phyloP scores from a whole-genome alignment of 1,284 basidiomycete species.

The Ganoderma lucidum region DNA sequence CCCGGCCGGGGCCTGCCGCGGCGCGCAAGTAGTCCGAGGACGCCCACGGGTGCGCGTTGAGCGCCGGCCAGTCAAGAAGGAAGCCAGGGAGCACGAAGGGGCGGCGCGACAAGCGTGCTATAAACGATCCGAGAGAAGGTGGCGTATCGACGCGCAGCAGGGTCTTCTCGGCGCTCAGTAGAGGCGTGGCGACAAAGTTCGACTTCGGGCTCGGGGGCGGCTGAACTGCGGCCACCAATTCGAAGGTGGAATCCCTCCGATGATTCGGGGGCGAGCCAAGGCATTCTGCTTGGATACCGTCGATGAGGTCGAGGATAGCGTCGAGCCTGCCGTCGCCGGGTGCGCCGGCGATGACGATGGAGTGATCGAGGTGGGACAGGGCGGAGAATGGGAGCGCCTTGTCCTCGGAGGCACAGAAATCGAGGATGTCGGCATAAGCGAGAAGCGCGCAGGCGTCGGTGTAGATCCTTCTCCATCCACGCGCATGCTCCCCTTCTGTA shows the following conservation, averaged over 20 bases:
- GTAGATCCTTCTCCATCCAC: slow-evolving; percentile 66
- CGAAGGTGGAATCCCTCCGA: slow-evolving; percentile 6
- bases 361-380: slow-evolving; percentile 75
- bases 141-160: slow-evolving; percentile 50
- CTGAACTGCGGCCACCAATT: slow-evolving; percentile 9
- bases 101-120: slow-evolving; percentile 40
- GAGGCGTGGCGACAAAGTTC: slow-evolving; percentile 9
- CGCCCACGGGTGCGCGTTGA: slow-evolving; percentile 74
- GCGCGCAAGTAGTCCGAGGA: slow-evolving; percentile 71
- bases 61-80: slow-evolving; percentile 74
- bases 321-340: slow-evolving; percentile 69
- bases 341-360: slow-evolving; percentile 87
- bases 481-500: slow-evolving; percentile 2
- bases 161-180: slow-evolving; percentile 27
- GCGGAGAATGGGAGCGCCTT: slow-evolving; percentile 40
- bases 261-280: slow-evolving; percentile 8
- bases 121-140: slow-evolving; percentile 66
- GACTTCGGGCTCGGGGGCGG: slow-evolving; percentile 10
- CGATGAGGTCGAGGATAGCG: slow-evolving; percentile 68
- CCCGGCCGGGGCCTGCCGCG: slow-evolving; percentile 77
- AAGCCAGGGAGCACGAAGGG: slow-evolving; percentile 83
- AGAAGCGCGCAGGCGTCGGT: slow-evolving; percentile 70
- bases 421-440: slow-evolving; percentile 50
- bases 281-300: slow-evolving; percentile 47
- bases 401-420: slow-evolving; percentile 38